Conservation (phyloP, 1,284 basidiomycete genomes). For the Porphyrellus sp. region DNA sequence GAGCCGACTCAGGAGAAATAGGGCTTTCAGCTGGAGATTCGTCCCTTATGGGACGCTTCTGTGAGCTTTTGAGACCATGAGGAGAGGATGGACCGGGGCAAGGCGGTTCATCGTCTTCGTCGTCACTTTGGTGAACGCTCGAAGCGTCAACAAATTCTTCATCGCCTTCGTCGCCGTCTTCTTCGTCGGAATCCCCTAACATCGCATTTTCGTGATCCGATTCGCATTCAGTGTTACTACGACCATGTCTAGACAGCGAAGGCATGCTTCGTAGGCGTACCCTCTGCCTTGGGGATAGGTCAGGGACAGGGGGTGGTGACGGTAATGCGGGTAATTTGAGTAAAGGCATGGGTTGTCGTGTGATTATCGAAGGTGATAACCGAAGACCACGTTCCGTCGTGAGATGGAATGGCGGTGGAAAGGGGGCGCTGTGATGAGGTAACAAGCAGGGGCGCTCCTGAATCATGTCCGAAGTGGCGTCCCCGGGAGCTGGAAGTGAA, state of each 20-base stretch:
- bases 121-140: constrained; percentile 36
- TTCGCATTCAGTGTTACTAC: constrained; percentile 34
- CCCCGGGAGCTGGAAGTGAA: not conserved
- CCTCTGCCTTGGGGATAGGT: constrained; percentile 19
- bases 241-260: constrained; percentile 47
- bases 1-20: constrained; percentile 4
- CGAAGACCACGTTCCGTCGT: constrained; percentile 31
- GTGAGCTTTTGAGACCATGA: constrained; percentile 11
- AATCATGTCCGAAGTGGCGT: not conserved
- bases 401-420: constrained; percentile 26
- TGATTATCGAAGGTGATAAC: constrained; percentile 32
- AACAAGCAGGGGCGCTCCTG: constrained; percentile 6
- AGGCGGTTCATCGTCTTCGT: constrained; percentile 29
- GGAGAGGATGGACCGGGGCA: constrained; percentile 24
- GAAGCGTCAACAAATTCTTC: constrained; percentile 28
- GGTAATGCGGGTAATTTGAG: constrained; percentile 26
- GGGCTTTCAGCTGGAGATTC: constrained; percentile 2
- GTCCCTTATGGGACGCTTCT: constrained; percentile 16
- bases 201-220: constrained; percentile 40
- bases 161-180: constrained; percentile 35
- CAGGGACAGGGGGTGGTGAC: constrained; percentile 16
- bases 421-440: constrained; percentile 13
- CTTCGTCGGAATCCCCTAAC: constrained; percentile 39
- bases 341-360: constrained; percentile 32
- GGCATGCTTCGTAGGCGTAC: constrained; percentile 47